phyloP scores from a whole-genome alignment of 2,329 filamentous ascomycete species.

The Alternaria ethzedia region DNA sequence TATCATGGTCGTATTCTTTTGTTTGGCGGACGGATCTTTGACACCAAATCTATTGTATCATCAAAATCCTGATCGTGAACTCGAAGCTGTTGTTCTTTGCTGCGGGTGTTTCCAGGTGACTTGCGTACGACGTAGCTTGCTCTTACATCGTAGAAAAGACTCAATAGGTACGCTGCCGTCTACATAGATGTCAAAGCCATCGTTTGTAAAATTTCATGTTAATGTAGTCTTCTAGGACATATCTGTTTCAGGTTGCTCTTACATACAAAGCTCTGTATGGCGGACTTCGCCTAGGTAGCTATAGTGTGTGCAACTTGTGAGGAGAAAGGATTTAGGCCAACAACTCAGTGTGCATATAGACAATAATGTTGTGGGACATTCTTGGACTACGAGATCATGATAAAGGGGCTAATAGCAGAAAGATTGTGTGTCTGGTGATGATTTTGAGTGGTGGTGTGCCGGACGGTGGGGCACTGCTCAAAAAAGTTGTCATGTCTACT shows the following conservation, averaged over 20 bases:
- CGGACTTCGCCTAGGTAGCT: neutral
- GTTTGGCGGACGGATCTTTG: too few relatives aligned
- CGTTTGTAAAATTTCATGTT: neutral
- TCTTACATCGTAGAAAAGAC: neutral
- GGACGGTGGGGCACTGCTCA: neutral
- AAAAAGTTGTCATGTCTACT: neutral
- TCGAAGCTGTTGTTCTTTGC: neutral
- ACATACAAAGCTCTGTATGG: neutral
- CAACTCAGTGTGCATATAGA: neutral
- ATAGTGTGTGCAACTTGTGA: neutral
- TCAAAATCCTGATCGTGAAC: too few relatives aligned
- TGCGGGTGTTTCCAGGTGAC: neutral
- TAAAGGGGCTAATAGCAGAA: neutral
- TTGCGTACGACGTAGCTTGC: neutral
- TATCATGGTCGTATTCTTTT: too few relatives aligned
- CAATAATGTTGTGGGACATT: neutral
- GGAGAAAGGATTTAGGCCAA: neutral
- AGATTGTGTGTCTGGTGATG: neutral
- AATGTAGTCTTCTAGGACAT: neutral
- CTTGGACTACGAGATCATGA: too few relatives aligned
- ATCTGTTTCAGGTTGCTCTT: neutral
- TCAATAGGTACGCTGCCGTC: neutral
- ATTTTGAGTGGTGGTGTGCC: neutral
- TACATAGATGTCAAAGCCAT: neutral
- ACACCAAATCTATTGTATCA: too few relatives aligned